These are phyloP conservation scores for Rubroshorea leprosula DNA, from an alignment of 345 rosid genomes.

Conservation along the genomic window DNA sequence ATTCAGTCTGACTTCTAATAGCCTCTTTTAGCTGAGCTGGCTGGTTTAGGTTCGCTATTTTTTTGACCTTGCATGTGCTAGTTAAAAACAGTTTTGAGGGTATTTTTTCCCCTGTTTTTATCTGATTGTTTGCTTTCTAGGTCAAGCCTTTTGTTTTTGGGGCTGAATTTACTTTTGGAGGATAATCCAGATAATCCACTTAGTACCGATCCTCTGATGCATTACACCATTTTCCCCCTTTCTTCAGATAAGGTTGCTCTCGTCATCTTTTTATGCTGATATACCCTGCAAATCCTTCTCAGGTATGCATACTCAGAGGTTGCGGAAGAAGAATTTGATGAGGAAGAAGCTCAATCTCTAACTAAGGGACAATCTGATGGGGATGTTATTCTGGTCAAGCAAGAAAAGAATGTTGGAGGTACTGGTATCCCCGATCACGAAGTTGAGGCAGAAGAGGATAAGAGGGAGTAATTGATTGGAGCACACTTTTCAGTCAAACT, in stretches of 20 bases:
- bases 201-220: no score
- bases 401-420: slow-evolving; percentile 40
- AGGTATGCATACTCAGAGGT: slow-evolving; percentile 88
- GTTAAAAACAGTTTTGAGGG: not conserved
- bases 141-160: no score
- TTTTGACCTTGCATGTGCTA: not conserved
- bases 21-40: no score
- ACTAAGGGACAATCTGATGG: slow-evolving; percentile 61
- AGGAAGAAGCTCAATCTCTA: slow-evolving; percentile 66
- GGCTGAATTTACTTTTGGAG: no score
- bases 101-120: not conserved
- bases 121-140: no score
- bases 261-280: slow-evolving; percentile 12
- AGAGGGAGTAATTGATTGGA: slow-evolving; percentile 42
- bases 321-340: slow-evolving; percentile 50
- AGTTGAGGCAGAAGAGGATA: slow-evolving; percentile 57
- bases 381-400: slow-evolving; percentile 61
- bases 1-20: slow-evolving; percentile 1
- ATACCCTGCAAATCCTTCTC: slow-evolving; percentile 8
- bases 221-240: no score
- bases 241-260: not conserved
- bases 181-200: no score
- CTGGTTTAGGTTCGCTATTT: not conserved
- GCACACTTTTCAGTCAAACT: not conserved
- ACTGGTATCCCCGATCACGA: slow-evolving; percentile 45